phyloP scores from a whole-genome alignment of 1,284 basidiomycete genomes.

The Cutaneotrichosporon spelunceum region DNA sequence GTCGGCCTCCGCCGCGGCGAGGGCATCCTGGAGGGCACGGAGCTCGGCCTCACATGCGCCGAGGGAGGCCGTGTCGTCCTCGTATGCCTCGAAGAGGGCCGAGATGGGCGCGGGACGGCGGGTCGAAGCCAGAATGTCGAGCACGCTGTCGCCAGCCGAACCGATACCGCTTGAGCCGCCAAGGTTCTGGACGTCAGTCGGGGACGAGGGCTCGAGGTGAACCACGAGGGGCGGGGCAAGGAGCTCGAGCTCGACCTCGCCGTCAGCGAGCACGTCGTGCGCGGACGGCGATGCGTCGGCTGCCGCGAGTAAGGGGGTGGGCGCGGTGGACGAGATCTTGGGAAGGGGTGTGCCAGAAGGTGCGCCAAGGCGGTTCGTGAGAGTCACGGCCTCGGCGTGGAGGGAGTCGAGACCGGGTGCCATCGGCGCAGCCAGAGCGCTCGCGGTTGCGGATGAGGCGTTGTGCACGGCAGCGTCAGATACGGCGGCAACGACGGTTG shows the following conservation, averaged over 20 bases:
- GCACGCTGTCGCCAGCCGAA: not conserved
- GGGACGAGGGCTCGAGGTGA: conserved; percentile 3
- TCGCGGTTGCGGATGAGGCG: not conserved
- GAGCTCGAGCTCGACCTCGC: not conserved
- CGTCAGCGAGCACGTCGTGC: not conserved
- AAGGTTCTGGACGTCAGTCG: conserved; percentile 3
- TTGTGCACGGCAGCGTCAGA: not conserved
- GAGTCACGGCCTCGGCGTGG: conserved; percentile 5
- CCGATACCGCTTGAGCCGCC: not conserved
- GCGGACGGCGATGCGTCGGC: not conserved
- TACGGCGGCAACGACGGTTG: not conserved
- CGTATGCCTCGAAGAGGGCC: conserved; percentile 4
- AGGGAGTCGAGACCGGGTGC: not conserved
- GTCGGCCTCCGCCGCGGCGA: not conserved
- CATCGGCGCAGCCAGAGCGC: not conserved
- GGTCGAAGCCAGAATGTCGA: not conserved
- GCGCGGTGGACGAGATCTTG: not conserved
- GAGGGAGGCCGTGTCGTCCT: conserved; percentile 3
- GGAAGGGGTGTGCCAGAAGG: not conserved
- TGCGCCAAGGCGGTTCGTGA: not conserved
- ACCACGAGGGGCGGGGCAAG: not conserved
- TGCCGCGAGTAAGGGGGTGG: not conserved
- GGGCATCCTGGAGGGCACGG: not conserved
- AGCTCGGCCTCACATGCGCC: conserved; percentile 7
- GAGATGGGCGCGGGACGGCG: conserved; percentile 6